Conservation (phyloP, 2,329 filamentous ascomycete species). For the Fusarium sp. region DNA sequence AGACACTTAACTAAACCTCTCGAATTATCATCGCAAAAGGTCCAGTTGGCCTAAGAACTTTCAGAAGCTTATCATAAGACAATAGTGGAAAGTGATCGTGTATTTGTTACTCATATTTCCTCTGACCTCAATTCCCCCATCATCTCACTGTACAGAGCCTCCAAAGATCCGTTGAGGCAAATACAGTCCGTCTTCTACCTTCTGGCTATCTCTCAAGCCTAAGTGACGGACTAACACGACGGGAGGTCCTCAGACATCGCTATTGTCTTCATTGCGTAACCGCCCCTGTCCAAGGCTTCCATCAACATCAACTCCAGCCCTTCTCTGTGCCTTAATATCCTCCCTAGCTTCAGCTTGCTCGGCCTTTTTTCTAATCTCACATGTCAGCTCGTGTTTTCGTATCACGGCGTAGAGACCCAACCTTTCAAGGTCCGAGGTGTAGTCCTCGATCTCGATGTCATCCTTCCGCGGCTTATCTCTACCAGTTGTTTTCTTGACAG, state of each 20-base stretch:
- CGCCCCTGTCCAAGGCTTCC: conserved; percentile 32
- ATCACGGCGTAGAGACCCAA: not conserved
- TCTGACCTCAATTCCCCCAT: too few relatives aligned
- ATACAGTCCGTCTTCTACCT: too few relatives aligned
- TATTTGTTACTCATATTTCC: too few relatives aligned
- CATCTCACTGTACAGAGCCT: too few relatives aligned
- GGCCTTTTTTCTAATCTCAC: conserved; percentile 27
- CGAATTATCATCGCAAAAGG: too few relatives aligned
- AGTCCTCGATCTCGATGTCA: conserved; percentile 36
- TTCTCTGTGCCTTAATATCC: conserved; percentile 30
- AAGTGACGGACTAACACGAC: too few relatives aligned
- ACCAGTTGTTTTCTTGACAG: conserved; percentile 25
- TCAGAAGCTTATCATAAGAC: too few relatives aligned
- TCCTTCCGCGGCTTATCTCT: conserved; percentile 30
- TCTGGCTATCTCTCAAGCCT: too few relatives aligned
- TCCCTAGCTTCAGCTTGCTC: conserved; percentile 36
- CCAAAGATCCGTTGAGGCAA: too few relatives aligned
- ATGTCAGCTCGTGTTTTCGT: not conserved
- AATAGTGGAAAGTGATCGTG: too few relatives aligned
- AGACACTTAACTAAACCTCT: too few relatives aligned
- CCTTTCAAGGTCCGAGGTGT: conserved; percentile 32
- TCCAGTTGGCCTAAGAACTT: too few relatives aligned
- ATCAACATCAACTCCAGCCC: conserved; percentile 34
- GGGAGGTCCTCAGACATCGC: conserved; percentile 6
- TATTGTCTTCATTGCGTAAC: conserved; percentile 25